Conservation (phyloP, 2,329 filamentous ascomycete genomes). For the Aspergillus glaucus region DNA sequence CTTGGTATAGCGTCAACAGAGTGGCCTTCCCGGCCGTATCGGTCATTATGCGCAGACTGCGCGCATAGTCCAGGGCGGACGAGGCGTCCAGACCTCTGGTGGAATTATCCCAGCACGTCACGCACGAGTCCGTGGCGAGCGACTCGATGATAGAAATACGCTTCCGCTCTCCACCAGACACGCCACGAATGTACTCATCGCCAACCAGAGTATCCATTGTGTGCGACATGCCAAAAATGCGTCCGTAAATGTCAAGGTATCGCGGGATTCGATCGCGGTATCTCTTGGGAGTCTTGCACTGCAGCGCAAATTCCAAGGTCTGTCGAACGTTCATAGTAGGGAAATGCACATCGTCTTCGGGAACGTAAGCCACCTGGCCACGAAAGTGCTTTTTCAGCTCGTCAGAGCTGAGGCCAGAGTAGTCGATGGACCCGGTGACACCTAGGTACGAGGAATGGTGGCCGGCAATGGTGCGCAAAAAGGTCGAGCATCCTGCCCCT, state of each 20-base stretch:
- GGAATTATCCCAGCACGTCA: constrained; percentile 69
- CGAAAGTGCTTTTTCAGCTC: constrained; percentile 60
- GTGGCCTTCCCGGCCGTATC: constrained; percentile 62
- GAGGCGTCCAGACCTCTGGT: constrained; percentile 67
- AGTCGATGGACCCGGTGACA: constrained; percentile 61
- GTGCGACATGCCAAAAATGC: constrained; percentile 67
- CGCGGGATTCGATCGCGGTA: constrained; percentile 55
- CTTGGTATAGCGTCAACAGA: constrained; percentile 62
- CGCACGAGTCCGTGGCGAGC: constrained; percentile 60
- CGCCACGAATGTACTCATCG: constrained; percentile 46
- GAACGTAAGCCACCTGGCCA: constrained; percentile 66
- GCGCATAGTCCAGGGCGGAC: constrained; percentile 66
- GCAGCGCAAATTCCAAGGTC: constrained; percentile 63
- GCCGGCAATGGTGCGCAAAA: constrained; percentile 64
- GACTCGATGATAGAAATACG: constrained; percentile 69
- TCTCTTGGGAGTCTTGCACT: constrained; percentile 62
- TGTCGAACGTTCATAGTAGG: constrained; percentile 65
- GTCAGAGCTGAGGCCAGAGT: constrained; percentile 59
- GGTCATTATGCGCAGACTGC: constrained; percentile 61
- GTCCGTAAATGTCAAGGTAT: constrained; percentile 60
- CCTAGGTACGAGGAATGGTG: constrained; percentile 56
- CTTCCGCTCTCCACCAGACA: constrained; percentile 69
- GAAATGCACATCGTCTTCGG: constrained; percentile 66
- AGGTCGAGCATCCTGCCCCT: constrained; percentile 65
- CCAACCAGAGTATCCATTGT: constrained; percentile 66